Evolutionary conservation across 2,329 filamentous ascomycete species (phyloP), one percentile per base, ranked within the genome.

Genomic region (Claviceps pusilla): DNA sequence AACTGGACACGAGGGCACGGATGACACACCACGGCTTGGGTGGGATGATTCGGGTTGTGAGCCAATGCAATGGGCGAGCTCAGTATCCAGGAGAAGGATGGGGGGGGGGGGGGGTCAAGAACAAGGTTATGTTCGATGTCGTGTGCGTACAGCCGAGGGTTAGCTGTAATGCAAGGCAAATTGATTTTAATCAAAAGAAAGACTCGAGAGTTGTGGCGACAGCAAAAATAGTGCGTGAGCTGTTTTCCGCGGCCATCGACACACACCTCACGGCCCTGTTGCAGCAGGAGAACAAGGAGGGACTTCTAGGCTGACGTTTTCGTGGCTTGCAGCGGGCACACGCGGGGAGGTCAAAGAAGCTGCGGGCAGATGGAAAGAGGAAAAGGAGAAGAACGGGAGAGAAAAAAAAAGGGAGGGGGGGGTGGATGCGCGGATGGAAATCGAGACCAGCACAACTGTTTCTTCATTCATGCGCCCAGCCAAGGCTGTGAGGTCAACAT

Each of bases 1-100:
- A 43, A 55, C 43, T 51, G 43, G 54, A 51, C 48, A 29, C 48
- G 48, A 55, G 55, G 52, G 48, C 52, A 51, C 52, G 46, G 55
- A 54, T 52, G 51, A 28, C 39, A 56, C 45, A 41, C 31, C 45
- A 46, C 39, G 46, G 52, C 52, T 48, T 47, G 46, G 19, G 52
- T 54, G 55, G 39, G 28, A 54, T 50, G 50, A 50, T 54, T 19
- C 52, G 54, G 45, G 33, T 51, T 51, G 43, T 49, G 52, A 49
- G 45, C 52, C 48, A 48, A 45, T 29, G 52, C 33, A 48, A 49
- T 46, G 52, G 54, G 39, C 42, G 4, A 45, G 14, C 14, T 52
- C 31, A 50, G 48, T 19, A 16, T 42, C 48, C 50, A 16, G 33
- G 35, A 39, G 33, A 39, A 28, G 33, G 16, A 19, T 19, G 19